Evolutionary conservation across 768 basidiomycete species (phyloP), one percentile per base, ranked within the genome.

Genomic region (Serendipita sp.): DNA sequence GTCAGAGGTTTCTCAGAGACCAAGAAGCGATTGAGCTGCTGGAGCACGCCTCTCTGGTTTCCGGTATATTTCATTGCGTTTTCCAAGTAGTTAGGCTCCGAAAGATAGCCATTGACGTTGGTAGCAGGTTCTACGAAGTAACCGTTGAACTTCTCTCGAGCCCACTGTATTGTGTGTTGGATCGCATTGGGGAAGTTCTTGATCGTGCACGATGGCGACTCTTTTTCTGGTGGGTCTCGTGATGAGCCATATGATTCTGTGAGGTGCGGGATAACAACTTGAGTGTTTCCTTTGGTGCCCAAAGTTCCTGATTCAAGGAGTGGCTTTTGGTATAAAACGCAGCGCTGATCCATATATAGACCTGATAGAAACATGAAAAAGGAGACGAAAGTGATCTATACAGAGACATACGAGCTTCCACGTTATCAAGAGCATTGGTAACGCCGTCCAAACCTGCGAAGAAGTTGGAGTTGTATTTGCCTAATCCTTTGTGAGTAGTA

Each of bases 141-240:
- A 65, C 83, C 85, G 72, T 96, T 91, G 74, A 99, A 98, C 68
- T 90, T 89, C 70, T 86, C 84, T 69, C 93, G 86, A 70, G 89
- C 86, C 96, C 96, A 99, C 91, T 97, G 92, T 66, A 99, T 99
- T 4, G 93, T 96, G 76, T 99, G 96, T 69, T 91, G 87, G 70
- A 98, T 98, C 30, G 88, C 88, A 73, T 99, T 94, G 8, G 96
- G 96, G 82, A 98, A 99, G 76, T 91, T 97, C 78, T 97, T 98
- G 73, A 98, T 88, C 1, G 96, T 99, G 74, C 96, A 99, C 30
- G 89, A 90, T 28, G 96, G 89, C 1, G 93, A 86, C 72, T 94
- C 88, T 75, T 96, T 98, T 77, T 99, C 96, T 7, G 96, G 96
- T 51, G 96, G 96, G 73, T 99, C 96, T 75, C 98, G 96, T 13